These are phyloP conservation scores for Tanozyma kutaoensis DNA, from an alignment of 805 yeast species.

Conservation along the genomic window DNA sequence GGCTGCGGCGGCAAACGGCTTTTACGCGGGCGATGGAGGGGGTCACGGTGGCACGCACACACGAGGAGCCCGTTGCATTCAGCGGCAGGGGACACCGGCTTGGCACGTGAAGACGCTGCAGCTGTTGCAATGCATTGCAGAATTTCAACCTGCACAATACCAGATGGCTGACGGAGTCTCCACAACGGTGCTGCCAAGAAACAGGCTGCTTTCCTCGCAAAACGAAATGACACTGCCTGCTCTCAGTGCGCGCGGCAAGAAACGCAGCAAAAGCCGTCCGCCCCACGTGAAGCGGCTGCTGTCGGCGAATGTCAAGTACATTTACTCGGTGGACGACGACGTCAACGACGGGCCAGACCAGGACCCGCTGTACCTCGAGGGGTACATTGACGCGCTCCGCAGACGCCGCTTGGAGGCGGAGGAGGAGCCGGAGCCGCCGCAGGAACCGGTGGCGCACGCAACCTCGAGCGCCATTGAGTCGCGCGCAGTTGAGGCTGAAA, in stretches of 20 bases:
- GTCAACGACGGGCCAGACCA: constrained; percentile 47
- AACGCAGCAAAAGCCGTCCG: constrained; percentile 4
- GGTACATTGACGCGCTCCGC: constrained; percentile 58
- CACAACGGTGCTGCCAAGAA: not conserved
- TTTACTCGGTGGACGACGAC: constrained; percentile 77
- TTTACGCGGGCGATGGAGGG: too few relatives aligned
- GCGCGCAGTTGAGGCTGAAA: too few relatives aligned
- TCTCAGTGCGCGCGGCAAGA: constrained; percentile 6
- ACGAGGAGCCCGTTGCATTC: constrained; percentile 7
- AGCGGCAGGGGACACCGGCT: constrained; percentile 21
- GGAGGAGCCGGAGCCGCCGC: too few relatives aligned
- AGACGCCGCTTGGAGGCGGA: constrained; percentile 13
- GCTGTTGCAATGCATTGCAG: too few relatives aligned
- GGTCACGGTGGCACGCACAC: not conserved
- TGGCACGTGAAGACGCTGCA: not conserved
- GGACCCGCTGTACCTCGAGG: constrained; percentile 44
- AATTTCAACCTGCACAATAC: not conserved
- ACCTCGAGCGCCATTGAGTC: too few relatives aligned
- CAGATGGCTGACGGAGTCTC: not conserved
- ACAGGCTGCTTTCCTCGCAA: constrained; percentile 1
- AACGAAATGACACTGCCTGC: constrained; percentile 3
- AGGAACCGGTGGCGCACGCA: too few relatives aligned
- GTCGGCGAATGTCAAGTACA: constrained; percentile 14
- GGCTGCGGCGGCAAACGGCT: too few relatives aligned
- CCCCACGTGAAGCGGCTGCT: constrained; percentile 18